These are phyloP conservation scores for Claviceps maximensis DNA, from an alignment of 2,329 filamentous ascomycete genomes.

Conservation along the genomic window DNA sequence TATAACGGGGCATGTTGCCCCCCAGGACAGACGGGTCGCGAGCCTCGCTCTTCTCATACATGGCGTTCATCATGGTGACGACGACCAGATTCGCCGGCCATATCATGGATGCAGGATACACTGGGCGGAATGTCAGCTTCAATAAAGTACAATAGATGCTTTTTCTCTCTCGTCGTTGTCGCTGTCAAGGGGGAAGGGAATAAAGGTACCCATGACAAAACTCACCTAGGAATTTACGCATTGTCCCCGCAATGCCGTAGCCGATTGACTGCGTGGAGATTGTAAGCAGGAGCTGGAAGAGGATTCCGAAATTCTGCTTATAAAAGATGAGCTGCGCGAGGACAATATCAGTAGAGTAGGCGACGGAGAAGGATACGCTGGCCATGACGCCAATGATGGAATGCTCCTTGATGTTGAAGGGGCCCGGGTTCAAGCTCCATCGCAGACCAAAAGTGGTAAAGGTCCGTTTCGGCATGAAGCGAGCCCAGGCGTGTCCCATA, in stretches of 20 bases:
- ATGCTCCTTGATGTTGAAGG: conserved; percentile 61
- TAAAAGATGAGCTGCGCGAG: conserved; percentile 61
- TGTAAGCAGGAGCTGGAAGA: conserved; percentile 52
- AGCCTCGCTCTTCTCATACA: conserved; percentile 48
- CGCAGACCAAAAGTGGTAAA: conserved; percentile 38
- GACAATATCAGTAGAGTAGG: conserved; percentile 63
- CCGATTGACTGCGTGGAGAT: conserved; percentile 57
- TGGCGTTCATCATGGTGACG: conserved; percentile 55
- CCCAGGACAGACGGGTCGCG: conserved; percentile 42
- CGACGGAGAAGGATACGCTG: conserved; percentile 54
- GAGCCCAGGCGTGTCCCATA: conserved; percentile 47
- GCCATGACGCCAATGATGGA: conserved; percentile 58
- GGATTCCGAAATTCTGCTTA: conserved; percentile 52
- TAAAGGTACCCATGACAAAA: background rate
- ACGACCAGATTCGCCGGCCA: conserved; percentile 58
- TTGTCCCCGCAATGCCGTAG: conserved; percentile 55
- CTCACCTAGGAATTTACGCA: conserved; percentile 49
- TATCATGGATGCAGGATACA: conserved; percentile 58
- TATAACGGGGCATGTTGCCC: conserved; percentile 52
- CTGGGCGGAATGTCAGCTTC: conserved; percentile 18
- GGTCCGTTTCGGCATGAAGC: conserved; percentile 34
- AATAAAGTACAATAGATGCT: background rate
- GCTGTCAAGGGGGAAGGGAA: background rate
- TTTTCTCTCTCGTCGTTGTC: background rate
- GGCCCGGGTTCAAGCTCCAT: conserved; percentile 51